phyloP scores from a whole-genome alignment of 1,284 basidiomycete genomes.

The Neotropicomus parvogracilis region DNA sequence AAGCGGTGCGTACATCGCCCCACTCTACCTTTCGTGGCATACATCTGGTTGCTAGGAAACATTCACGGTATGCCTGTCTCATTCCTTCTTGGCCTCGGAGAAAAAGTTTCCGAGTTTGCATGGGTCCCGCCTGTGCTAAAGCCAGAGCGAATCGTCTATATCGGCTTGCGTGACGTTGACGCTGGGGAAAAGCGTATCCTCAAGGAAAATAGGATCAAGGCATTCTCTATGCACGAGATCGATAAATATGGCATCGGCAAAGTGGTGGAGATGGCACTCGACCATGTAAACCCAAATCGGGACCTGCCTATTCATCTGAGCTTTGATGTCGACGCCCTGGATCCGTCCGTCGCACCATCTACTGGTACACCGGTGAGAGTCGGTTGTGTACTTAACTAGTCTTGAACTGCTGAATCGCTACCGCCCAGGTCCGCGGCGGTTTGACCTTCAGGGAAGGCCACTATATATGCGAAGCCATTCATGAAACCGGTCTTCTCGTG shows the following conservation, averaged over 20 bases:
- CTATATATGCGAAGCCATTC: slow-evolving; percentile 93
- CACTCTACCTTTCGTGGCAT: not conserved
- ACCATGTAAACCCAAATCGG: slow-evolving; percentile 85
- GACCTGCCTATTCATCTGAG: slow-evolving; percentile 89
- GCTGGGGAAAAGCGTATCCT: slow-evolving; percentile 87
- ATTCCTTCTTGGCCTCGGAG: slow-evolving; percentile 81
- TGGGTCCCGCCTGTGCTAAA: slow-evolving; percentile 80
- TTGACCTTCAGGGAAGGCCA: slow-evolving; percentile 96
- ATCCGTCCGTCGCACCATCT: slow-evolving; percentile 91
- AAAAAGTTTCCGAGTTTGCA: slow-evolving; percentile 56
- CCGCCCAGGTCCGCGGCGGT: slow-evolving; percentile 79
- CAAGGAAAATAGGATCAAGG: slow-evolving; percentile 85
- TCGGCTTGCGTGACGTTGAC: slow-evolving; percentile 95
- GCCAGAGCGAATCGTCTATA: slow-evolving; percentile 82
- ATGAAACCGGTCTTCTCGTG: slow-evolving; percentile 90
- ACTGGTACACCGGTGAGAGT: slow-evolving; percentile 85
- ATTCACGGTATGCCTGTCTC: slow-evolving; percentile 98
- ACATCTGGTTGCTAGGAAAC: slow-evolving; percentile 57
- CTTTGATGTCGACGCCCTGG: slow-evolving; percentile 95
- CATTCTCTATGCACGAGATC: slow-evolving; percentile 97
- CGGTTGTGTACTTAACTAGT: not conserved
- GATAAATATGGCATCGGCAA: slow-evolving; percentile 95
- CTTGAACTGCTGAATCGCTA: slow-evolving; percentile 2
- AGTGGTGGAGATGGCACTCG: slow-evolving; percentile 94
- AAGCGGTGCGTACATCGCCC: slow-evolving; percentile 50